phyloP scores from a whole-genome alignment of 164 flowering plant species.

The Macadamia integrifolia region DNA sequence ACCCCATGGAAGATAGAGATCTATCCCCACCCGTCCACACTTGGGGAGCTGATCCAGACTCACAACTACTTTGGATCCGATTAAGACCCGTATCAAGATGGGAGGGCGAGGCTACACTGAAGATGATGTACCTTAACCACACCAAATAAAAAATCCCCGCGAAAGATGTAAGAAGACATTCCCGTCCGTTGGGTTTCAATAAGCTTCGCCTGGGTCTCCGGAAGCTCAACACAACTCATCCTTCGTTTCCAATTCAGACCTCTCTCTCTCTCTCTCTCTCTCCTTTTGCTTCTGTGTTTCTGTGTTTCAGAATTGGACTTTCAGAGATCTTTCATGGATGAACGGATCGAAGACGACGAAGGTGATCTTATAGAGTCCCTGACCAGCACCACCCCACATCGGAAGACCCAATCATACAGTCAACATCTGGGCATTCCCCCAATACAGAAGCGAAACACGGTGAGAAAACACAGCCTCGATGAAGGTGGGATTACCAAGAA shows the following conservation, averaged over 20 bases:
- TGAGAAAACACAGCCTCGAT: slow-evolving; percentile 79
- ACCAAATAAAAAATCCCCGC: too few species aligned
- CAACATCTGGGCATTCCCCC: slow-evolving; percentile 47
- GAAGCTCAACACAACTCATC: not conserved
- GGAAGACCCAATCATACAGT: slow-evolving; percentile 52
- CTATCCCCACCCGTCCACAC: too few species aligned
- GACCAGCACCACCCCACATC: slow-evolving; percentile 13
- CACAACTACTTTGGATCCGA: too few species aligned
- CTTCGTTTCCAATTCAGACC: slow-evolving; percentile 4
- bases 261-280: slow-evolving; percentile 10
- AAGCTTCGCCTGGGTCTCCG: slow-evolving; percentile 14
- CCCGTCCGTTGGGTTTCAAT: slow-evolving; percentile 5
- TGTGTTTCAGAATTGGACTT: not conserved
- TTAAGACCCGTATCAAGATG: too few species aligned
- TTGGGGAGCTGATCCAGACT: too few species aligned
- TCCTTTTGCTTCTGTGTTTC: slow-evolving; percentile 1
- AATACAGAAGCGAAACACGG: slow-evolving; percentile 21
- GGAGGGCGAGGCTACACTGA: too few species aligned
- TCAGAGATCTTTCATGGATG: slow-evolving; percentile 20
- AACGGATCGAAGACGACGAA: slow-evolving; percentile 38
- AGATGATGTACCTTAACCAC: too few species aligned
- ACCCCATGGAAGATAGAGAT: too few species aligned
- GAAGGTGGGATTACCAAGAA: slow-evolving; percentile 32
- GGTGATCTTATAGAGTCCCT: slow-evolving; percentile 27
- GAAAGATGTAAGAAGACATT: too few species aligned